Conservation (phyloP, 768 basidiomycete species). For the Lentinula aciculospora region DNA sequence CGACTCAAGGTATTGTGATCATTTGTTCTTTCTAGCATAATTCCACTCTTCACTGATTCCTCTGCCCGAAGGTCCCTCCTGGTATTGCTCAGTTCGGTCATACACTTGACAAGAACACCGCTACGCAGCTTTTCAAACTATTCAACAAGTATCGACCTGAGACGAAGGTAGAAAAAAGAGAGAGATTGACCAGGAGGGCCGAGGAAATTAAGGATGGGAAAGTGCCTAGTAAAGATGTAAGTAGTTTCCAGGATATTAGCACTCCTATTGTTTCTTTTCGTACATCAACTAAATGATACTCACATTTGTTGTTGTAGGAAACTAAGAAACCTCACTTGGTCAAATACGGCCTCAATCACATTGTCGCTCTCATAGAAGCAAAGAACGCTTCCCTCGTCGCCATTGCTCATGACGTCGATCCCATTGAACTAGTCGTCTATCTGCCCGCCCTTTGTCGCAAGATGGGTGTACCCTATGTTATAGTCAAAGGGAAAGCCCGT, state of each 20-base stretch:
- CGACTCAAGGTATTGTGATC: conserved; percentile 60
- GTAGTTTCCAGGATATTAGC: neutral
- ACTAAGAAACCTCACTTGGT: conserved; percentile 92
- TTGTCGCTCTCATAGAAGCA: conserved; percentile 90
- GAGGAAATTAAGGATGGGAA: conserved; percentile 79
- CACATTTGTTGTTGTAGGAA: conserved; percentile 37
- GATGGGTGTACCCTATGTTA: conserved; percentile 99
- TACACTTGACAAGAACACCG: conserved; percentile 99
- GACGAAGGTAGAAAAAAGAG: conserved; percentile 96
- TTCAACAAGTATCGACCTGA: conserved; percentile 97
- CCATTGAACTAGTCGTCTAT: conserved; percentile 98
- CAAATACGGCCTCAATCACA: conserved; percentile 97
- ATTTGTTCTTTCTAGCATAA: neutral
- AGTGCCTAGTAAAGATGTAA: conserved; percentile 40
- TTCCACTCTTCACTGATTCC: neutral
- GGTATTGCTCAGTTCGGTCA: conserved; percentile 97
- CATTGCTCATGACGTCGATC: conserved; percentile 98
- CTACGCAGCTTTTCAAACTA: conserved; percentile 96
- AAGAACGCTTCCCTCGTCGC: conserved; percentile 96
- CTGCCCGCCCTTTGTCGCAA: conserved; percentile 97
- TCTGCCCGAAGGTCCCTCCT: conserved; percentile 61
- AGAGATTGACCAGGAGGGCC: conserved; percentile 75
- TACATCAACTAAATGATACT: too few species aligned
- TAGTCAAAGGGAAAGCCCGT: conserved; percentile 97
- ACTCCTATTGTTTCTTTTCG: neutral